These are phyloP conservation scores for Xerocomellus intermedius DNA, from an alignment of 768 basidiomycete species.

Conservation along the genomic window DNA sequence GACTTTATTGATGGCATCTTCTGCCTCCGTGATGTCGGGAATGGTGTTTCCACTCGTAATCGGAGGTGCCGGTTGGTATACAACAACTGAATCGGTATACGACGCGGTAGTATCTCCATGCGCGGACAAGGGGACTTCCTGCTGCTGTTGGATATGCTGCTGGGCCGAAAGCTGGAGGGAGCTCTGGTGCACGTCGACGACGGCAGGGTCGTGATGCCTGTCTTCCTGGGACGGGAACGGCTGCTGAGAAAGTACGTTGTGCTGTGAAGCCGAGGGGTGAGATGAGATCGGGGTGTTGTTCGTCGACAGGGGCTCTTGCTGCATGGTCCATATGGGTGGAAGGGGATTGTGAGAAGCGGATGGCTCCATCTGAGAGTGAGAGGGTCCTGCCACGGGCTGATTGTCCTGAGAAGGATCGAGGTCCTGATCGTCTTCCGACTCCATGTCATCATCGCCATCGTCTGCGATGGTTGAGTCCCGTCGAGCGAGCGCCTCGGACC, in stretches of 20 bases:
- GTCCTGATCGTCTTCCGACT: conserved; percentile 36
- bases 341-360: conserved; percentile 30
- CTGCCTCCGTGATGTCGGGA: conserved; percentile 49
- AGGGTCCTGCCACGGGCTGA: conserved; percentile 28
- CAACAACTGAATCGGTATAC: conserved; percentile 30
- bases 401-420: conserved; percentile 26
- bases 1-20: conserved; percentile 53
- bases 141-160: conserved; percentile 31
- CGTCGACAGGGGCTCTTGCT: conserved; percentile 30
- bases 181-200: conserved; percentile 27
- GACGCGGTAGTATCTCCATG: conserved; percentile 23
- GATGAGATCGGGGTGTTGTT: conserved; percentile 32
- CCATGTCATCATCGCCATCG: conserved; percentile 36
- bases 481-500: conserved; percentile 28
- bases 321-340: conserved; percentile 35
- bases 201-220: conserved; percentile 26
- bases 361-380: conserved; percentile 27
- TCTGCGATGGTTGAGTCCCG: conserved; percentile 30
- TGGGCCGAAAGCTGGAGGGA: conserved; percentile 30
- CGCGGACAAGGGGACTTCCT: conserved; percentile 28
- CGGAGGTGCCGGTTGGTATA: conserved; percentile 34
- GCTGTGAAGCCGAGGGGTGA: conserved; percentile 27
- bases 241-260: conserved; percentile 31
- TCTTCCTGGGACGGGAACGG: conserved; percentile 29
- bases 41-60: conserved; percentile 32